A percentile compares a stretch with the other conserved stretches of the same genome.
phyloP scores from a whole-genome alignment of 2,329 filamentous ascomycete genomes.

The Incumbomyces lentus region DNA sequence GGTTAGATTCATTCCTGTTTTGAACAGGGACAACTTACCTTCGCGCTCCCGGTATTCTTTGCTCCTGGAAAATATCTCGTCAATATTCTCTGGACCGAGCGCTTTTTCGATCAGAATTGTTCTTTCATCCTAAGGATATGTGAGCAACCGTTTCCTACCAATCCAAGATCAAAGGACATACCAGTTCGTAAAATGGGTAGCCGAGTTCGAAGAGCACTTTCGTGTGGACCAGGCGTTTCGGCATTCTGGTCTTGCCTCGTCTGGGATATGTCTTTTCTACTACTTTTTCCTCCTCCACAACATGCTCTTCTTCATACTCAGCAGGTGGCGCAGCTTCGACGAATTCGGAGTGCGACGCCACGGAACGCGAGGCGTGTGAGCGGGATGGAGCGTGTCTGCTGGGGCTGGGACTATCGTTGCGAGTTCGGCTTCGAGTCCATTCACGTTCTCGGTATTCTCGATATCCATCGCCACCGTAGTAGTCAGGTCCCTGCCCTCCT shows the following conservation, averaged over 20 bases:
- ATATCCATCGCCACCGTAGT: constrained; percentile 62
- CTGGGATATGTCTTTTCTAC: constrained; percentile 55
- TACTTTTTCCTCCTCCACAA: constrained; percentile 35
- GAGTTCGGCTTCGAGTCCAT: constrained; percentile 36
- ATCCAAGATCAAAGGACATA: constrained; percentile 31
- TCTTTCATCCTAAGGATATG: constrained; percentile 49
- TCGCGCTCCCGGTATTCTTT: constrained; percentile 52
- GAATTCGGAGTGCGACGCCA: constrained; percentile 16
- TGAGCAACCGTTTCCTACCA: constrained; percentile 19
- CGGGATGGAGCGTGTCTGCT: constrained; percentile 15
- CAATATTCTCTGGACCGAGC: constrained; percentile 80
- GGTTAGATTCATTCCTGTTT: background rate
- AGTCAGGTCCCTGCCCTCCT: constrained; percentile 55
- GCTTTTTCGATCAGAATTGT: constrained; percentile 74
- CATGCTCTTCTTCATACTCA: constrained; percentile 58
- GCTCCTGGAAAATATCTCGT: constrained; percentile 74
- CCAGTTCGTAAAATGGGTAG: constrained; percentile 81
- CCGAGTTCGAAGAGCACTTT: constrained; percentile 72
- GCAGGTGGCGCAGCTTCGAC: constrained; percentile 41
- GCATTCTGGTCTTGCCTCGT: constrained; percentile 84
- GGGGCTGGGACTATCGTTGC: constrained; percentile 22
- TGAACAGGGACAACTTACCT: constrained; percentile 10
- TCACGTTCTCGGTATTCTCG: constrained; percentile 57
- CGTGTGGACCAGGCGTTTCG: constrained; percentile 66
- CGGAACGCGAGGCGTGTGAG: too few relatives aligned